Percentiles rank a stretch among this genome's conserved stretches.
Evolutionary conservation across 2,329 filamentous ascomycete genomes (phyloP).

Genomic region (Leptographium lundbergii): DNA sequence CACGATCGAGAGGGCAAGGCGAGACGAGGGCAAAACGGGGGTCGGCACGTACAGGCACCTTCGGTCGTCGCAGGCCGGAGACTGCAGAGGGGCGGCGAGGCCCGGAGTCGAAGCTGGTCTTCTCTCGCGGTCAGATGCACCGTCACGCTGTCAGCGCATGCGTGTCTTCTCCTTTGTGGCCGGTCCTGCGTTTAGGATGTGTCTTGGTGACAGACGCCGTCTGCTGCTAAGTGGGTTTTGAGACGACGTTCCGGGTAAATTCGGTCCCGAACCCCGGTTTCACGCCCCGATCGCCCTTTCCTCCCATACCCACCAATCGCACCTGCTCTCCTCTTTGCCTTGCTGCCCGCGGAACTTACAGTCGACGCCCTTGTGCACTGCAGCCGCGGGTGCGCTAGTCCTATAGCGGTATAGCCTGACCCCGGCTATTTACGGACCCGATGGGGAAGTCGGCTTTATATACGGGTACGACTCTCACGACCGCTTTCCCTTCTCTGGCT

Average conservation of each 20-base stretch:
- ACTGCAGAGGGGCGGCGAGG: not conserved
- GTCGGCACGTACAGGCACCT: not conserved
- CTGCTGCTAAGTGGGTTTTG: not conserved
- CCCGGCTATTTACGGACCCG: slow-evolving; percentile 13
- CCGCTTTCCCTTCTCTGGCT: not conserved
- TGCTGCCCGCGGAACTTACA: not conserved
- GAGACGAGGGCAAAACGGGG: not conserved
- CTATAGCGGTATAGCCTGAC: not conserved
- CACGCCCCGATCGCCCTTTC: not conserved
- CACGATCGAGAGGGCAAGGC: not conserved
- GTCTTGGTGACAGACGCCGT: not conserved
- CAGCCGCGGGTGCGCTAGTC: slow-evolving; percentile 5
- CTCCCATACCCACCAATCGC: not conserved
- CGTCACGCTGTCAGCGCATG: not conserved
- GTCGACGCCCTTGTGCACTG: not conserved
- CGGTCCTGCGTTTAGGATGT: not conserved
- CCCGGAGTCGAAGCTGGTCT: not conserved
- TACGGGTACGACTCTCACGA: not conserved
- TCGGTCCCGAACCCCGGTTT: slow-evolving; percentile 8
- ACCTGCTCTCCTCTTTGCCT: not conserved
- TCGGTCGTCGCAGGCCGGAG: not conserved
- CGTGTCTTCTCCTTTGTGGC: not conserved
- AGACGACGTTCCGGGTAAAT: slow-evolving; percentile 4
- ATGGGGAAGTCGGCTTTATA: slow-evolving; percentile 16
- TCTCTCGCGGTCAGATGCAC: not conserved